Percentiles rank a stretch among this genome's conserved stretches.
Conservation (phyloP, 2,329 filamentous ascomycete genomes). For the Chlorencoelia australis region DNA sequence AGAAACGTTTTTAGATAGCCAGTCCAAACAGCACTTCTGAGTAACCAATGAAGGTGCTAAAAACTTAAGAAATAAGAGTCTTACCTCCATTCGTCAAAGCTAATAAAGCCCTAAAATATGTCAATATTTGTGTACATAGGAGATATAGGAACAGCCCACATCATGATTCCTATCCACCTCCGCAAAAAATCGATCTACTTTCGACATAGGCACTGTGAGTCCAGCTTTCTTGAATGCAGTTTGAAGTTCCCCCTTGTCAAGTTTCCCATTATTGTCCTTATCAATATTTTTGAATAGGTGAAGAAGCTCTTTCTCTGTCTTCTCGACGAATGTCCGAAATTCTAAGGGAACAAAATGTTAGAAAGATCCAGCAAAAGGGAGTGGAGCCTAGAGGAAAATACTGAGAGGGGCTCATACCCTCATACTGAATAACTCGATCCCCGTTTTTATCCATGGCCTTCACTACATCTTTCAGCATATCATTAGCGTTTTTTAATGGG, state of each 20-base stretch:
- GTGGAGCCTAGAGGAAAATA: neutral
- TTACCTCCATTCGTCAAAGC: slow-evolving; percentile 94
- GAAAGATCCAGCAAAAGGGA: slow-evolving; percentile 1
- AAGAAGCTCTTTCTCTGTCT: slow-evolving; percentile 76
- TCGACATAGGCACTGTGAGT: slow-evolving; percentile 64
- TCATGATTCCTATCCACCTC: slow-evolving; percentile 87
- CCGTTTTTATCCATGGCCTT: slow-evolving; percentile 74
- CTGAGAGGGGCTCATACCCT: slow-evolving; percentile 47
- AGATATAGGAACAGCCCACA: too few relatives aligned
- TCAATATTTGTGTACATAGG: slow-evolving; percentile 2
- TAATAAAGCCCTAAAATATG: slow-evolving; percentile 49
- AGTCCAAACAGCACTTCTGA: neutral
- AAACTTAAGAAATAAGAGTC: too few relatives aligned
- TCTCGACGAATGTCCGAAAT: slow-evolving; percentile 79
- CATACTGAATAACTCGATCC: slow-evolving; percentile 84
- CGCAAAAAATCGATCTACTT: slow-evolving; percentile 75
- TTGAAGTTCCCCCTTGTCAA: slow-evolving; percentile 78
- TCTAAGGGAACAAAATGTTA: slow-evolving; percentile 41
- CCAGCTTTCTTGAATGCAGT: slow-evolving; percentile 70
- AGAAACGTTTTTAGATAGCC: too few relatives aligned
- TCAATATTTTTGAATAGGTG: slow-evolving; percentile 81
- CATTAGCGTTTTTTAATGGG: slow-evolving; percentile 86
- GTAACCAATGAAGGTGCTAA: neutral
- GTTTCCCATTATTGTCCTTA: slow-evolving; percentile 69
- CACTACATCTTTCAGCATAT: slow-evolving; percentile 72